A percentile compares a stretch with the other conserved stretches of the same genome.
These are phyloP conservation scores for Tetratostichococcus sp. DNA, from an alignment of 139 green algal species.

Conservation along the genomic window DNA sequence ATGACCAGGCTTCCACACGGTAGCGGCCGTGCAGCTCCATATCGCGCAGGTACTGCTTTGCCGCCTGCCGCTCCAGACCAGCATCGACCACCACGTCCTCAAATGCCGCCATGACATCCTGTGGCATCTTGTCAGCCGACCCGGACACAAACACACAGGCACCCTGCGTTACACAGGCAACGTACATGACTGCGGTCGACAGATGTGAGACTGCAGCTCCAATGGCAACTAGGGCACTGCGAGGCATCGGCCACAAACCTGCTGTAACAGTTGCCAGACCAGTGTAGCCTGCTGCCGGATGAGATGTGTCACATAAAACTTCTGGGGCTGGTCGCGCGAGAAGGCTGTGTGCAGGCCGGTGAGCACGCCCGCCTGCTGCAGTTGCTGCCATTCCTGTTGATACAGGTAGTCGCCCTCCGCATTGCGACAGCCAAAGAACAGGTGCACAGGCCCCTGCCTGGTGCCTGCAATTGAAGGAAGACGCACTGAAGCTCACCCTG, in stretches of 20 bases:
- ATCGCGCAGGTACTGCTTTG: slow-evolving; percentile 47
- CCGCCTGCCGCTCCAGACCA: slow-evolving; percentile 41
- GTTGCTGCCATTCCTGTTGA: slow-evolving; percentile 56
- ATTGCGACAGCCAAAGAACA: slow-evolving; percentile 89
- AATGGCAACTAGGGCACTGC: too few species aligned
- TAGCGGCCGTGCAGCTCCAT: slow-evolving; percentile 70
- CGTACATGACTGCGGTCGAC: neutral
- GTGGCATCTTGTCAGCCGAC: slow-evolving; percentile 74
- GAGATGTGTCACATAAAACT: slow-evolving; percentile 82
- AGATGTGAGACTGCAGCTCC: neutral
- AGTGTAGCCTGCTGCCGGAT: slow-evolving; percentile 48
- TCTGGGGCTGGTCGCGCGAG: slow-evolving; percentile 49
- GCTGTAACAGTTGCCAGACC: slow-evolving; percentile 60
- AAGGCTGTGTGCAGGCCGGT: slow-evolving; percentile 73
- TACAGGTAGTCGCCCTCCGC: slow-evolving; percentile 77
- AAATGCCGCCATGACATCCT: slow-evolving; percentile 60
- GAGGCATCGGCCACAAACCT: neutral
- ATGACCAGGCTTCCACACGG: slow-evolving; percentile 89
- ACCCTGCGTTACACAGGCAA: slow-evolving; percentile 20
- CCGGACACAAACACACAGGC: slow-evolving; percentile 71
- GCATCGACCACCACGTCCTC: slow-evolving; percentile 48
- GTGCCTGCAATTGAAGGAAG: too few species aligned
- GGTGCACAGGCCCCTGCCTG: slow-evolving; percentile 35
- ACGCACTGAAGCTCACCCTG: too few species aligned
- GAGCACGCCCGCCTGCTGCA: slow-evolving; percentile 44